These are phyloP conservation scores for Naganishia randhawae DNA, from an alignment of 768 basidiomycete genomes.

Conservation along the genomic window DNA sequence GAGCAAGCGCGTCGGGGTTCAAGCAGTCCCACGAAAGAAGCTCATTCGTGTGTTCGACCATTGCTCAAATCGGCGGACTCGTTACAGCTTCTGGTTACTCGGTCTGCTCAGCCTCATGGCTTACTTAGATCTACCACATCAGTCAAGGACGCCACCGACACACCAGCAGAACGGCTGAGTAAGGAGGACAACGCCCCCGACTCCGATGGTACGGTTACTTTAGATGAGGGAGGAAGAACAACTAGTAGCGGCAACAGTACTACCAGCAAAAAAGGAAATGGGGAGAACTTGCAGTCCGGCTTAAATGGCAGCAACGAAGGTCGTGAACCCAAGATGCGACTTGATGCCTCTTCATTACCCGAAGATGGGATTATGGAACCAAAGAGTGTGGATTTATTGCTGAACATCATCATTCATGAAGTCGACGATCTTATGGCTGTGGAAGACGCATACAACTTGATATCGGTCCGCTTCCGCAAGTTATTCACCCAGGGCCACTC, in stretches of 20 bases:
- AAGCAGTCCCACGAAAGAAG: slow-evolving; percentile 28
- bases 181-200: slow-evolving; percentile 33
- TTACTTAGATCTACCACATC: slow-evolving; percentile 34
- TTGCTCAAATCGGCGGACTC: slow-evolving; percentile 39
- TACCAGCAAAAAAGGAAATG: slow-evolving; percentile 9
- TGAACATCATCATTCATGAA: slow-evolving; percentile 44
- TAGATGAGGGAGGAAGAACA: slow-evolving; percentile 5
- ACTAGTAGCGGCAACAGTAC: background rate
- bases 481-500: slow-evolving; percentile 14
- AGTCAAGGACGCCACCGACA: slow-evolving; percentile 19
- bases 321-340: slow-evolving; percentile 31
- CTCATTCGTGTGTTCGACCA: slow-evolving; percentile 27
- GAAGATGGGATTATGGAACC: background rate
- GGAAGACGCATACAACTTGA: slow-evolving; percentile 47
- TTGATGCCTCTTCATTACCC: slow-evolving; percentile 13
- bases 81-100: slow-evolving; percentile 27
- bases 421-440: slow-evolving; percentile 46
- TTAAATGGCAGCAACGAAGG: slow-evolving; percentile 33
- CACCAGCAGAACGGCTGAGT: slow-evolving; percentile 4
- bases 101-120: slow-evolving; percentile 24
- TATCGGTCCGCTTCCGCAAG: slow-evolving; percentile 34
- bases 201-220: slow-evolving; percentile 36
- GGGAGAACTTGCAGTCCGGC: background rate
- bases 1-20: slow-evolving; percentile 42
- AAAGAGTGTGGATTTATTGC: slow-evolving; percentile 32